Evolutionary conservation across 257 asterid species (phyloP).

Genomic region (Solanum ossicruentum): DNA sequence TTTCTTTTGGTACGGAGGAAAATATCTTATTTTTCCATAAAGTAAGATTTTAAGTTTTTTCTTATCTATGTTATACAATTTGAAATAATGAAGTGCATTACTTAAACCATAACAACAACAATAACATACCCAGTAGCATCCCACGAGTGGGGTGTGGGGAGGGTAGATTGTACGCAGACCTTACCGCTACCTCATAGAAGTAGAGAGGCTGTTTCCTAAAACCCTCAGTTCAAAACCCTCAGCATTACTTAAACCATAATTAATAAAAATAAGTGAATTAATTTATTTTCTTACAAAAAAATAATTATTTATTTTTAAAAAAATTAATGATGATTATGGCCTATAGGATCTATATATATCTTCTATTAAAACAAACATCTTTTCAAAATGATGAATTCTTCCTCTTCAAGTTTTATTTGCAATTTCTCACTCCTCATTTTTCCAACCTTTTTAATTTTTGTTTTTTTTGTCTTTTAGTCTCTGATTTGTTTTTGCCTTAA

Average conservation of each 20-base stretch:
- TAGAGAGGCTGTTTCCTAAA: too few species aligned
- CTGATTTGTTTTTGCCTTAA: neutral
- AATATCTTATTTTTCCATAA: neutral
- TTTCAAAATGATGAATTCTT: conserved; percentile 2
- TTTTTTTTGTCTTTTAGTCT: neutral
- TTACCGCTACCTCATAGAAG: too few species aligned
- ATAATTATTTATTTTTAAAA: neutral
- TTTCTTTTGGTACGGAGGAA: neutral
- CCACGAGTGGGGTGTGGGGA: too few species aligned
- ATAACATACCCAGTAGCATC: too few species aligned
- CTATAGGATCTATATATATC: conserved; percentile 53
- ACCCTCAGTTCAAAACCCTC: too few species aligned
- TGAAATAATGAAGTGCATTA: neutral
- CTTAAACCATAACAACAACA: neutral
- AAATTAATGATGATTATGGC: conserved; percentile 15
- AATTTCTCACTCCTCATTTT: neutral
- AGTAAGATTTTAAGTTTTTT: neutral
- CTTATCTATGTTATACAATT: neutral
- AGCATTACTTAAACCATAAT: neutral
- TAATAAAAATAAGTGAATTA: neutral
- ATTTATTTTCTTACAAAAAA: neutral
- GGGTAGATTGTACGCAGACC: too few species aligned
- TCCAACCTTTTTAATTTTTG: neutral
- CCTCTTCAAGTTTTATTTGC: conserved; percentile 12
- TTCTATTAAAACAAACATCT: conserved; percentile 42